Base-by-base conservation (phyloP, 768 basidiomycete species). In the Podaxis sp. region DNA sequence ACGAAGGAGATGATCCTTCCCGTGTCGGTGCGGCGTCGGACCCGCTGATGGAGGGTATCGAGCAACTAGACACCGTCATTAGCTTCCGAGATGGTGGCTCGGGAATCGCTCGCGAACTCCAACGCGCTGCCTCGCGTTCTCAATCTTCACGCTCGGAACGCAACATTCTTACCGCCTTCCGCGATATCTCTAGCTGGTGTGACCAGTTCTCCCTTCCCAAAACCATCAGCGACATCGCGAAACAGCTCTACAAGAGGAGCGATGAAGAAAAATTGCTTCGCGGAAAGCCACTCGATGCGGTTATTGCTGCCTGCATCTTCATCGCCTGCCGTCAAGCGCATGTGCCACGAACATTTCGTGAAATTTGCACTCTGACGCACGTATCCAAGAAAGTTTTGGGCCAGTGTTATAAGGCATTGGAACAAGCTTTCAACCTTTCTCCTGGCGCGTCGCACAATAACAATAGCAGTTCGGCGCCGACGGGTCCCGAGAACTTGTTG, bases 1-100 rank as follows among this genome's bases (percentile, higher is more conserved):
- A 98, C 70, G 97, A 99, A 81, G 96, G 96, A 65, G 96, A 98
- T 74, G 97, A 99, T 74, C 97, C 97, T 66, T 99, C 97, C 67
- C 97, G 97, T 90, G 97, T 99, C 68, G 97, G 97, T 78, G 95
- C 94, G 59, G 95, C 95, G 49, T 87, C 90, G 20, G 95, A 98
- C 75, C 94, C 96, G 33, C 78, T 96, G 48, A 82, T 99, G 78
- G 95, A 98, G 74, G 95, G 95, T 41, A 89, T 94, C 69, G 96
- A 97, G 71, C 92, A 96, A 74, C 84, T 99, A 52, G 91, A 95
- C 70, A 99, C 97, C 37, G 85, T 93, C 61, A 98, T 99, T 74
- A 93, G 93, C 67, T 97, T 96, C 76, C 87, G 91, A 56, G 97
- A 99, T 71, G 96, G 96, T 65, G 93, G 95, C 56, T 90, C 93